Percentiles rank a stretch among this genome's conserved stretches.
These are phyloP conservation scores for Talaromyces sp. DNA, from an alignment of 2,329 filamentous ascomycete genomes.

Conservation along the genomic window DNA sequence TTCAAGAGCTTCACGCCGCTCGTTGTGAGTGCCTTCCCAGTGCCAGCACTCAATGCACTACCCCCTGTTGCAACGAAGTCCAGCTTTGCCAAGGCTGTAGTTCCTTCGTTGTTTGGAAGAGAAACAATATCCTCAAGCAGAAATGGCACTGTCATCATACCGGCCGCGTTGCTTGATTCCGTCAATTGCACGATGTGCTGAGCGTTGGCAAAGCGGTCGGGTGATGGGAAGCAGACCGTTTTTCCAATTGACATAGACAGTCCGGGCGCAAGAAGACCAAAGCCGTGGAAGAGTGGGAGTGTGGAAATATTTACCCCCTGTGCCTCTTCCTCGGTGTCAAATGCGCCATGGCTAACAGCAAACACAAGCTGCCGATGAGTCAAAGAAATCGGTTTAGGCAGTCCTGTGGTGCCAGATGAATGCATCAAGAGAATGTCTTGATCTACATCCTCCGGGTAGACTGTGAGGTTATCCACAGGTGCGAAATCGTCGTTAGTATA, in stretches of 20 bases:
- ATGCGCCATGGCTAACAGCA: neutral
- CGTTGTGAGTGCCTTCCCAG: neutral
- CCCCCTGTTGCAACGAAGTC: conserved; percentile 4
- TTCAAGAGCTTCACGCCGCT: conserved; percentile 7
- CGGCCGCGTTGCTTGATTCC: neutral
- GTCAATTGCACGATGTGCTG: neutral
- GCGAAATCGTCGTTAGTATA: neutral
- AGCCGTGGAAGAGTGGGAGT: neutral
- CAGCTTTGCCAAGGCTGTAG: neutral
- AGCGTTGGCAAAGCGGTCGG: conserved; percentile 1
- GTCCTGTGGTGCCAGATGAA: conserved; percentile 3
- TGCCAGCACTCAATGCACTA: neutral
- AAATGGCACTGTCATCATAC: conserved; percentile 5
- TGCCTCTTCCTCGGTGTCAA: neutral
- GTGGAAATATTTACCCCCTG: conserved; percentile 1
- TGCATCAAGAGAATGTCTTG: conserved; percentile 5
- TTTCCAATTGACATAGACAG: conserved; percentile 3
- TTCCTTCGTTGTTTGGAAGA: neutral
- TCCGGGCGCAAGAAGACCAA: conserved; percentile 1
- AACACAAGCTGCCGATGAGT: conserved; percentile 4
- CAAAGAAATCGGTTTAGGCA: conserved; percentile 4
- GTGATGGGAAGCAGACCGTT: conserved; percentile 1
- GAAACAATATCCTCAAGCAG: conserved; percentile 5
- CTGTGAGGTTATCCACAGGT: neutral
- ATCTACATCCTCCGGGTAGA: neutral